Evolutionary conservation across 441 rosid genomes (phyloP).

Genomic region (Aquilaria agallochum): DNA sequence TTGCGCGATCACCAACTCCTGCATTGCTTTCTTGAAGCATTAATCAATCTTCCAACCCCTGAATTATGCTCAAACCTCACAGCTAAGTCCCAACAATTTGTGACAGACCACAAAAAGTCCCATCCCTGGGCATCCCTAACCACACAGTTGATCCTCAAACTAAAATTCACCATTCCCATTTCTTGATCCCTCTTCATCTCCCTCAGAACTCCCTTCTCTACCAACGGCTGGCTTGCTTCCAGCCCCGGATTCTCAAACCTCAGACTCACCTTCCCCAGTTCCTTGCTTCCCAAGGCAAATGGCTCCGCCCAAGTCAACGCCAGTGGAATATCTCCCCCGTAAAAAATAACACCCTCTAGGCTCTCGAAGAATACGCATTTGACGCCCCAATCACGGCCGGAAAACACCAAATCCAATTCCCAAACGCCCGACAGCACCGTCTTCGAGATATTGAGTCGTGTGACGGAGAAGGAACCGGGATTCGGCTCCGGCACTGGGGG

Average conservation of each 20-base stretch:
- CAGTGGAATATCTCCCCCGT: neutral
- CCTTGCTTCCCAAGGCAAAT: neutral
- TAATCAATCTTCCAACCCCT: neutral
- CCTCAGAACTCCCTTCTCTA: neutral
- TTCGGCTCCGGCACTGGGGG: too few relatives aligned
- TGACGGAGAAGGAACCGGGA: too few relatives aligned
- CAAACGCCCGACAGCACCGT: neutral
- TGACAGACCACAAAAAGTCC: neutral
- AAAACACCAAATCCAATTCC: neutral
- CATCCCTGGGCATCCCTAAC: neutral
- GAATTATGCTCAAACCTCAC: slow-evolving; percentile 1
- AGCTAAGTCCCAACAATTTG: slow-evolving; percentile 3
- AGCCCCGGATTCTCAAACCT: neutral
- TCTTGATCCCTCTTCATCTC: neutral
- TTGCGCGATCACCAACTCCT: neutral
- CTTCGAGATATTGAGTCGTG: too few relatives aligned
- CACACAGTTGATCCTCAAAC: neutral
- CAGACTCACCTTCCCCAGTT: neutral
- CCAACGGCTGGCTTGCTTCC: neutral
- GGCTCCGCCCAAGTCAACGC: neutral
- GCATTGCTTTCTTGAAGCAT: neutral
- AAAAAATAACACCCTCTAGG: neutral
- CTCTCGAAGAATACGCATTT: neutral
- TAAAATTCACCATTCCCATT: neutral
- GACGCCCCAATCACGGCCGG: neutral